Base-by-base conservation (phyloP, 2,329 filamentous ascomycete genomes). In the Nemania serpens region DNA sequence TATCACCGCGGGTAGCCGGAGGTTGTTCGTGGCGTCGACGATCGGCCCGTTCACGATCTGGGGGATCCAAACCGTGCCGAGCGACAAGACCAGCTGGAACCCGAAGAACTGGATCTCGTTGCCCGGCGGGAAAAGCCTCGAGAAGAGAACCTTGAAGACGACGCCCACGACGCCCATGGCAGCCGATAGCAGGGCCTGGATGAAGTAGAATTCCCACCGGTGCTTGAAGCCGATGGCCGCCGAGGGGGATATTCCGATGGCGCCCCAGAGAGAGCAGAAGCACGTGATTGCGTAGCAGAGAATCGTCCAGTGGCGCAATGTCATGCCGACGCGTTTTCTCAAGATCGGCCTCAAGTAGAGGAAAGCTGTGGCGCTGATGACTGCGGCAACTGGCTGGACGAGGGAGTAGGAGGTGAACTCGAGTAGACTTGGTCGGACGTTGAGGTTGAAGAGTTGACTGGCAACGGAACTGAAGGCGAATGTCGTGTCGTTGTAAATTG, bases 331-430 rank as follows among this genome's bases (percentile, higher is more conserved):
- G 9, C 13, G 11, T 4, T 43, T 20, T 18, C 34, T 47, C 56
- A 36, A 6, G 7, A 34, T 22, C 36, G 42, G 56, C 22, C 56
- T 11, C 1, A 43, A 9, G 49, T 58, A 58, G 7, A 58, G 41
- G 34, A 58, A 58, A 15, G 34, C 13, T 3, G 43, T 48, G 34
- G 56, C 49, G 13, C 33, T 48, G 34, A 48, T 34, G 11, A 53
- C 42, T 34, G 56, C 33, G 2, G 42, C 42, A 2, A 20, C 47
- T 13, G 56, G 57, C 45, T 55, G 57, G 11, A 45, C 50, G 49
- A 59, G 50, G 2, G 57, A 59, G 51, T 55, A 59, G 51, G 50
- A 59, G 18, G 57, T 59, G 29, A 59, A 59, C 45, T 59, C 57
- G 11, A 46, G 57, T 2, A 55, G 25, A 39, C 37, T 59, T 37